phyloP scores from a whole-genome alignment of 768 basidiomycete species.

The Termitomyces sp. region DNA sequence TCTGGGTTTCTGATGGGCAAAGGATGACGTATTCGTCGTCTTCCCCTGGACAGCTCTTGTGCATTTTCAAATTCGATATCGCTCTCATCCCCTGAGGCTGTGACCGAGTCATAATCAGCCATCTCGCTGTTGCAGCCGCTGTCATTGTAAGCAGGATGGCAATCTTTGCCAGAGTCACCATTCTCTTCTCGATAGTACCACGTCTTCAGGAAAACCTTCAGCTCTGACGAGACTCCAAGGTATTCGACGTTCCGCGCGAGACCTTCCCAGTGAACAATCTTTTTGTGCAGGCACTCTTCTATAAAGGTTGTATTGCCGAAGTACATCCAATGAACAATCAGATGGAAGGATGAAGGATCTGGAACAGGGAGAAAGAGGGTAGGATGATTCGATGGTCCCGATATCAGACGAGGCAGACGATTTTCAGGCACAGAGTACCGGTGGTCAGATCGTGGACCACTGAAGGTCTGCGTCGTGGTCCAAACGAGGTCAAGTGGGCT shows the following conservation, averaged over 20 bases:
- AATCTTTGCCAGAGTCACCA: constrained; percentile 14
- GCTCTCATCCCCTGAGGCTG: constrained; percentile 2
- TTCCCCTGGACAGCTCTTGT: constrained; percentile 34
- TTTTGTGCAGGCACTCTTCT: constrained; percentile 59
- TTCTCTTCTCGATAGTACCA: constrained; percentile 46
- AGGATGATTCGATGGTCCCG: constrained; percentile 62
- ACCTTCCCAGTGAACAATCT: constrained; percentile 77
- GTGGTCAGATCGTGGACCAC: constrained; percentile 18
- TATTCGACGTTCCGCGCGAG: constrained; percentile 88
- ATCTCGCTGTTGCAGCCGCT: not conserved
- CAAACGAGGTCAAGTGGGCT: constrained; percentile 55
- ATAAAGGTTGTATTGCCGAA: constrained; percentile 67
- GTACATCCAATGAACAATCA: constrained; percentile 78
- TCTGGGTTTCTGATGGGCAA: constrained; percentile 28
- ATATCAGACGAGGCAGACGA: constrained; percentile 63
- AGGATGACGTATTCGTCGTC: constrained; percentile 34
- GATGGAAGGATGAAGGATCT: constrained; percentile 65
- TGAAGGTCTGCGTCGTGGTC: constrained; percentile 25
- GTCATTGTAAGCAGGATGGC: not conserved
- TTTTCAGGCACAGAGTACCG: constrained; percentile 40
- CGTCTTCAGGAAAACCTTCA: constrained; percentile 70
- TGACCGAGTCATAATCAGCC: constrained; percentile 18
- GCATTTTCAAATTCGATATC: constrained; percentile 24
- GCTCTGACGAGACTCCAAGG: constrained; percentile 67
- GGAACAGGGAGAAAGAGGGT: constrained; percentile 71